These are phyloP conservation scores for Parietaria judaica DNA, from an alignment of 306 rosid genomes.

Conservation along the genomic window DNA sequence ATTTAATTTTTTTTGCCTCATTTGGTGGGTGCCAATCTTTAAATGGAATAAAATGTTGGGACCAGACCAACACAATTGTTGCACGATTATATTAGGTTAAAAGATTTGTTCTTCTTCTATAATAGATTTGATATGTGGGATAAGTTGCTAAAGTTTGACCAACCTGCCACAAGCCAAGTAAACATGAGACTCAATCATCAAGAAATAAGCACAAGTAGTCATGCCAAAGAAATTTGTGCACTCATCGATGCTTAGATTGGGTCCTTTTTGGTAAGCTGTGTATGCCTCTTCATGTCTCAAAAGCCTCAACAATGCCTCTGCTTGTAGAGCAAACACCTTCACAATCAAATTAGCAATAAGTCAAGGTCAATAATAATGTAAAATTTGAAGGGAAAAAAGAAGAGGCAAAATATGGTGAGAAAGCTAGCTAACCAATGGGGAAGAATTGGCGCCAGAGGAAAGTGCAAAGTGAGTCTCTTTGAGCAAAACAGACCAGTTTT, in stretches of 20 bases:
- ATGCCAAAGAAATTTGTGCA: conserved; percentile 52
- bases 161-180: conserved; percentile 84
- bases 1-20: not conserved
- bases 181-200: conserved; percentile 57
- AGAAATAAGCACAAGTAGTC: conserved; percentile 37
- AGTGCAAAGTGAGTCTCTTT: conserved; percentile 62
- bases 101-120: not conserved
- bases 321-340: conserved; percentile 70
- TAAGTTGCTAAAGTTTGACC: conserved; percentile 3
- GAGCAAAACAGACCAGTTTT: conserved; percentile 57
- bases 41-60: conserved; percentile 5
- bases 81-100: not conserved
- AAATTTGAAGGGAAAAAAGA: too few species aligned
- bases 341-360: too few species aligned
- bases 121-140: not conserved
- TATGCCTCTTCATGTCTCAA: conserved; percentile 70
- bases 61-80: not conserved
- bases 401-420: not conserved
- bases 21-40: conserved; percentile 2
- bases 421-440: conserved; percentile 53
- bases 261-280: conserved; percentile 46
- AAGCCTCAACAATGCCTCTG: conserved; percentile 77
- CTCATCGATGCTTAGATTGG: conserved; percentile 40
- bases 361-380: too few species aligned
- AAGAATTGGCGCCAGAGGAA: conserved; percentile 62